Evolutionary conservation across 1,284 basidiomycete species (phyloP), one percentile per base, ranked within the genome.

Genomic region (Sanghuangporus baumii): DNA sequence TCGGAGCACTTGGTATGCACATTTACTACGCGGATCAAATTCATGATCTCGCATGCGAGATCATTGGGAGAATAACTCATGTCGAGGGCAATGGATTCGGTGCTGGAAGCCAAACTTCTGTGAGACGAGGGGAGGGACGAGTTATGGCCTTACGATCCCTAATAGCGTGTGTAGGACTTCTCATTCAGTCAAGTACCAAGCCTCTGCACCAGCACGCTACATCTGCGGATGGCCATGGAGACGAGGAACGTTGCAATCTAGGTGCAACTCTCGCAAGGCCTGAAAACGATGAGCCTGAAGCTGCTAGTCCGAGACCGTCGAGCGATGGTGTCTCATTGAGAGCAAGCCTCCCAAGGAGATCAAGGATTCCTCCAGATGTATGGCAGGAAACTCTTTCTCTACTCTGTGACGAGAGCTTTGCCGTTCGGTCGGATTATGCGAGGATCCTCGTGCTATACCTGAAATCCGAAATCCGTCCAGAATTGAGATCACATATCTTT

Each of bases 1-100:
- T 97, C 61, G 81, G 91, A 5, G 91, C 93, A 0, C 80, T 98
- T 18, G 91, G 91, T 37, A 87, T 89, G 6, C 94, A 97, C 72
- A 87, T 96, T 61, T 96, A 97, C 78, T 98, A 98, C 72, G 91
- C 93, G 54, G 96, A 98, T 72, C 96, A 99, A 76, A 93, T 96
- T 66, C 93, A 94, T 71, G 96, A 98, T 73, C 86, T 98, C 59
- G 87, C 93, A 12, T 88, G 87, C 66, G 95, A 97, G 73, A 78
- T 96, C 34, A 85, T 93, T 47, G 84, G 83, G 63, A 86, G 93
- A 26, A 81, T 98, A n/a, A 78, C 84, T 4, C 76, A 81, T 0
- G 78, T 94, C 26, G 90, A 94, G 70, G 78, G 82, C 14, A 86
- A 85, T 66, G 87, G 86, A 14, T 72, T 82, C 6, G 69, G 80